Base-by-base conservation (phyloP, 1,284 basidiomycete species). In the Leccinum fallax region DNA sequence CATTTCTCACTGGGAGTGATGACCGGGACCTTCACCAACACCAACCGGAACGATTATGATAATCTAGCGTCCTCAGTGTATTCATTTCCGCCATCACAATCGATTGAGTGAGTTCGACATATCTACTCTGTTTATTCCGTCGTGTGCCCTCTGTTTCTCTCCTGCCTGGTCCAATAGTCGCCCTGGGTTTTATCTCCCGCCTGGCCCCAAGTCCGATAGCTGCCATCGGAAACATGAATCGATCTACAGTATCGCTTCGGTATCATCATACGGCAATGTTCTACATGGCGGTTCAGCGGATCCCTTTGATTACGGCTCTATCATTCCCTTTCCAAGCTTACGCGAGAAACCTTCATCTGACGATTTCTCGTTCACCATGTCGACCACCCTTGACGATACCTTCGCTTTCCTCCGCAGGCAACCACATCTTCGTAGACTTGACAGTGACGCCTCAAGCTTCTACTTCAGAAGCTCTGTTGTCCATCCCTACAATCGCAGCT, bases 191-290 rank as follows among this genome's bases (percentile, higher is more conserved):
- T 91, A 90, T 69, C 87, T 88, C 2, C 82, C 84, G 10, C 71
- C 79, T 21, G 74, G 71, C 2, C 72, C 78, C 16, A 67, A 68
- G 10, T 70, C 75, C 43, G 69, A 73, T 40, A 71, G 63, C 13
- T 77, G 75, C 43, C 82, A 86, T 58, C 74, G 77, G 32, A 79
- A 77, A 53, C 82, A 83, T 11, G 85, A 89, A 53, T 93, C 92
- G 0, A 67, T 85, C 8, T 83, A 89, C 72, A 94, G 90, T 69
- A 87, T 94, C 55, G 87, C 90, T 0, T 94, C 91, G 0, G 85
- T 94, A 28, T 94, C 92, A 0, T 93, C 91, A 0, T 91, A 92
- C 60, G 92, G 92, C 2, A 81, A 80, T 2, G 84, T 90, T 28
- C 79, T 92, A 64, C 82, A 89, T 59, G 75, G 80, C 13, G 89